Evolutionary conservation across 2,329 filamentous ascomycete species (phyloP), one percentile per base, ranked within the genome.

Genomic region (Ceratocystis ficicola): DNA sequence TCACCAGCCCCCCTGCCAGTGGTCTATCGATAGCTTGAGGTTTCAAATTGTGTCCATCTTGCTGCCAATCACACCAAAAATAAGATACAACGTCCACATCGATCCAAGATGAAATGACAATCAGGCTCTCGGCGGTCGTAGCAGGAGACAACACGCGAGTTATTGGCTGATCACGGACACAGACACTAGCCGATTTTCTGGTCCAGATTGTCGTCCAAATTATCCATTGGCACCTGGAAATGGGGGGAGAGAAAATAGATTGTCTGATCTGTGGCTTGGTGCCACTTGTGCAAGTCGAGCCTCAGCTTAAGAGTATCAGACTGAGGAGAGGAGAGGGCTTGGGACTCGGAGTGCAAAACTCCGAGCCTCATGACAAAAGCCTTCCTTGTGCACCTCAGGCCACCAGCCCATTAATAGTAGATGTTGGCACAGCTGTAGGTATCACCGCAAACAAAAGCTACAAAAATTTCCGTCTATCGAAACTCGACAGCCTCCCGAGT

Each of bases 31-130:
- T 32, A 32, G 30, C 30, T 25, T 32, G 5, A 3, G 52, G 52
- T 59, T 59, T 59, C 52, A 59, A 30, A 28, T 36, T 32, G 25
- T 8, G 52, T 59, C 52, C 22, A 25, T 59, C 25, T 15, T 59
- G 8, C 4, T 17, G 52, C 32, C 10, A 28, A 59, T 59, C 52
- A 32, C 25, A 30, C 28, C 28, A 30, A 59, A 59, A 59, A 59
- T 59, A 59, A 59, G 5, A 36, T 59, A 17, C 5, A 15, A 10
- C 28, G 28, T 30, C n/a, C 25, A n/a, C 12, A 32, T 36, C 28
- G 32, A 30, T 25, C 15, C 52, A 30, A 30, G 22, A 57, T 57
- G 22, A 57, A 57, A 57, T 57, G 52, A 57, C 52, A 59, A 59
- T 59, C 52, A 59, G 28, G 52, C 17, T 32, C 7, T n/a, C 15